Evolutionary conservation across 345 rosid genomes (phyloP).

Genomic region (Lepidium aucheri): DNA sequence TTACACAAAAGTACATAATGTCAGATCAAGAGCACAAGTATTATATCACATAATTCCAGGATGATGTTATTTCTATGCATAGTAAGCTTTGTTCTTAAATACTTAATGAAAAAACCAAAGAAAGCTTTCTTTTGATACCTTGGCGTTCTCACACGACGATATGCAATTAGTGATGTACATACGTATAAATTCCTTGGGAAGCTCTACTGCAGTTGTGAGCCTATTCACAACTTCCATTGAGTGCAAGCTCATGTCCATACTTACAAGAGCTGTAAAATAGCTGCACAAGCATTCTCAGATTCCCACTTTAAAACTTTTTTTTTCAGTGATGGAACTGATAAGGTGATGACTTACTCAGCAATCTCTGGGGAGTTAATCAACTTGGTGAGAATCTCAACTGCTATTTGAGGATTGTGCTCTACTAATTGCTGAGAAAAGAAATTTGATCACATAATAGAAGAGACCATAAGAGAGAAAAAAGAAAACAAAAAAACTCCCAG

Average conservation of each 20-base stretch:
- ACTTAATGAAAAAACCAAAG: background rate
- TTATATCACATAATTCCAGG: background rate
- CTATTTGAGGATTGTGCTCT: constrained; percentile 89
- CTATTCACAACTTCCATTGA: constrained; percentile 99
- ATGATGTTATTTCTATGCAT: background rate
- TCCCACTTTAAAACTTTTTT: background rate
- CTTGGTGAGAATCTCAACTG: constrained; percentile 88
- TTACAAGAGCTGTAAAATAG: constrained; percentile 78
- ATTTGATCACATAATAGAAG: constrained; percentile 14
- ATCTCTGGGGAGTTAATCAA: constrained; percentile 84
- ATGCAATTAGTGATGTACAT: constrained; percentile 94
- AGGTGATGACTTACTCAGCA: constrained; percentile 53
- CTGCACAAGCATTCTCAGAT: constrained; percentile 40
- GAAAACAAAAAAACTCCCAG: background rate
- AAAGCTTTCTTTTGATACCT: constrained; percentile 42
- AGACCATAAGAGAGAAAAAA: background rate
- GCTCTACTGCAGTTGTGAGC: constrained; percentile 89
- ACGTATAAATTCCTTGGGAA: constrained; percentile 87
- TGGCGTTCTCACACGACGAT: constrained; percentile 82
- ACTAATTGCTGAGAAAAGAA: constrained; percentile 72
- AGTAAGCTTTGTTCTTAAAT: background rate
- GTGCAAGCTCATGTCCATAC: constrained; percentile 96
- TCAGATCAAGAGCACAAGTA: background rate
- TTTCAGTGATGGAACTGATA: background rate
- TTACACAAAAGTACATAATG: background rate